Evolutionary conservation across 768 basidiomycete genomes (phyloP), one percentile per base, ranked within the genome.

Genomic region (Hypsizygus marmoreus): DNA sequence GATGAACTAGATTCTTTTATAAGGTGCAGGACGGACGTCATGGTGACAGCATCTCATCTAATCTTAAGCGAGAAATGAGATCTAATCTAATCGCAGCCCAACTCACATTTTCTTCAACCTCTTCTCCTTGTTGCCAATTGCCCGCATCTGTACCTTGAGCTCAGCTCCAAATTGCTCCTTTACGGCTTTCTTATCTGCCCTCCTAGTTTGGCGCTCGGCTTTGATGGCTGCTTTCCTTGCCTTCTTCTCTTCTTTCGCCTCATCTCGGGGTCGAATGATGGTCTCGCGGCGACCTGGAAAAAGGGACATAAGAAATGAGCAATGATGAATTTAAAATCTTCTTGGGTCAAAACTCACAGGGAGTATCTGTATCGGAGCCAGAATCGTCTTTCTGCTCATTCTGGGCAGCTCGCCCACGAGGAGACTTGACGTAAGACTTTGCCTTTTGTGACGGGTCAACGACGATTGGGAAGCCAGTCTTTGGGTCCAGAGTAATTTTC

Each of bases 211-310:
- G 37, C 83, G 77, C 41, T 82, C 83, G 2, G 67, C 72, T 59
- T 88, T 92, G 4, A 85, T 75, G 2, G 79, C 82, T 19, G 77
- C 71, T 62, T 92, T 92, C 22, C 89, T 76, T 0, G 76, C 74
- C 56, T 76, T 87, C 63, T 84, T 92, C 39, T 80, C 86, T 50
- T 88, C 88, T 50, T 76, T 76, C 0, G 82, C 77, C 66, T 99
- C 97, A 49, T 83, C 74, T 43, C 86, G 84, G 0, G 85, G 72
- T 25, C 97, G 80, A 8, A 78, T 69, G 45, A 91, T 62, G 1
- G 89, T 90, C 45, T 53, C n/a, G n/a, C n/a, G 53, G 33, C 47
- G 53, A 22, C 32, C 54, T 55, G 31, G 9, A 23, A 36, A 26
- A 3, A 38, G 40, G 4, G 24, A 24, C 19, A 14, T 23, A 38